A percentile compares a stretch with the other conserved stretches of the same genome.
Conservation (phyloP, 2,329 filamentous ascomycete genomes). For the Colletotrichum tamarilloi region DNA sequence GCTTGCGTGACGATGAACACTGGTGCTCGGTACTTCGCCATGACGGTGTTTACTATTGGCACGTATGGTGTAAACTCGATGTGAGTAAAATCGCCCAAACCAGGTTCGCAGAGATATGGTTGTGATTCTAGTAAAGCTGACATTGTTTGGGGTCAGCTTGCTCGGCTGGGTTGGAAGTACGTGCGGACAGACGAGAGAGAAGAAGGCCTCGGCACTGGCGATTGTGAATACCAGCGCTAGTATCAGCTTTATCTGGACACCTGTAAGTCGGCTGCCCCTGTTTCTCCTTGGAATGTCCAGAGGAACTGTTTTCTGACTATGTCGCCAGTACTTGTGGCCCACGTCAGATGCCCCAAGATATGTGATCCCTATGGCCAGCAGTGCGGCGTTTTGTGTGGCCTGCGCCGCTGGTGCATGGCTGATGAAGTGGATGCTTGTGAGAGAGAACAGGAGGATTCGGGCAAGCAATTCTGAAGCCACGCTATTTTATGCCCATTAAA, state of each 20-base stretch:
- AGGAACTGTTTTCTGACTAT: background rate
- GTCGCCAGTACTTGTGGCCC: conserved; percentile 49
- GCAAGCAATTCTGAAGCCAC: conserved; percentile 18
- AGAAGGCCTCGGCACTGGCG: conserved; percentile 49
- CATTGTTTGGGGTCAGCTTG: background rate
- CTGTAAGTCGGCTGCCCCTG: background rate
- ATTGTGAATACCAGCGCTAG: conserved; percentile 41
- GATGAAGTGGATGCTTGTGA: conserved; percentile 40
- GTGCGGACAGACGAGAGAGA: conserved; percentile 52
- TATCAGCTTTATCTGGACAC: conserved; percentile 37
- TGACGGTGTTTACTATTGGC: conserved; percentile 44
- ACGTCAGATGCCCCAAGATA: conserved; percentile 51
- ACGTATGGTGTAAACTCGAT: conserved; percentile 46
- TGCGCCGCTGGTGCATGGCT: conserved; percentile 40
- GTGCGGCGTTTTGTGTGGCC: conserved; percentile 34
- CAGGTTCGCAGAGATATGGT: no score
- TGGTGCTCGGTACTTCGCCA: conserved; percentile 42
- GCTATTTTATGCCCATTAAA: conserved; percentile 34
- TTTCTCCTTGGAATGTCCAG: no score
- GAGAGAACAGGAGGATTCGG: conserved; percentile 38
- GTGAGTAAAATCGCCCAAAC: conserved; percentile 36
- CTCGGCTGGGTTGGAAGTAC: conserved; percentile 46
- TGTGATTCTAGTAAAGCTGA: no score
- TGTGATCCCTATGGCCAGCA: conserved; percentile 47
- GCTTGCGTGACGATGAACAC: conserved; percentile 45